phyloP scores from a whole-genome alignment of 768 basidiomycete species.

The Rhizopogon roseolus region DNA sequence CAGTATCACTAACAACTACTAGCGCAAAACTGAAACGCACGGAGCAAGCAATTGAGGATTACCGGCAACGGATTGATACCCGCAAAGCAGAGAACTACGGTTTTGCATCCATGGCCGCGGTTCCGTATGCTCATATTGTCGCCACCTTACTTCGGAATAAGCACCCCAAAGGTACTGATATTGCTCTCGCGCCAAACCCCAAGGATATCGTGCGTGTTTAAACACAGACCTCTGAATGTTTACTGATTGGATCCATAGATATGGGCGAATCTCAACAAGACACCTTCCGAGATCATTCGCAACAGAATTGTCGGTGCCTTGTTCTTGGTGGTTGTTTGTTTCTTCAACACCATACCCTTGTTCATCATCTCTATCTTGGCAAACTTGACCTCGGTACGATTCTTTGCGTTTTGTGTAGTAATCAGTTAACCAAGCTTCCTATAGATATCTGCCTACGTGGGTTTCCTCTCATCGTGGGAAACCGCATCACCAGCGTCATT shows the following conservation, averaged over 20 bases:
- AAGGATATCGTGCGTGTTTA: conserved; percentile 67
- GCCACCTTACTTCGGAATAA: conserved; percentile 67
- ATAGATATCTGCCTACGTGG: conserved; percentile 51
- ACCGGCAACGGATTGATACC: conserved; percentile 65
- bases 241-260: conserved; percentile 40
- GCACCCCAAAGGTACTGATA: conserved; percentile 64
- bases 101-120: conserved; percentile 86
- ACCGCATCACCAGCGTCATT: conserved; percentile 60
- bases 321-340: conserved; percentile 74
- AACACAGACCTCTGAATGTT: neutral
- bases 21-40: conserved; percentile 51
- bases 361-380: conserved; percentile 88
- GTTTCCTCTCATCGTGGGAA: conserved; percentile 73
- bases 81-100: conserved; percentile 87
- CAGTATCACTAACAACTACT: conserved; percentile 8
- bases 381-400: conserved; percentile 75
- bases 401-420: conserved; percentile 1
- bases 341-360: conserved; percentile 92
- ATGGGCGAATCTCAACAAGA: conserved; percentile 86
- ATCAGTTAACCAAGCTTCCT: conserved; percentile 7
- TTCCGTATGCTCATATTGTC: conserved; percentile 84
- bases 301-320: conserved; percentile 75
- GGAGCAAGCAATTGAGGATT: conserved; percentile 68
- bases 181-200: conserved; percentile 80
- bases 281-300: conserved; percentile 57